Percentiles rank a stretch among this genome's conserved stretches.
phyloP scores from a whole-genome alignment of 2,329 filamentous ascomycete species.

The Beauveria sp. region DNA sequence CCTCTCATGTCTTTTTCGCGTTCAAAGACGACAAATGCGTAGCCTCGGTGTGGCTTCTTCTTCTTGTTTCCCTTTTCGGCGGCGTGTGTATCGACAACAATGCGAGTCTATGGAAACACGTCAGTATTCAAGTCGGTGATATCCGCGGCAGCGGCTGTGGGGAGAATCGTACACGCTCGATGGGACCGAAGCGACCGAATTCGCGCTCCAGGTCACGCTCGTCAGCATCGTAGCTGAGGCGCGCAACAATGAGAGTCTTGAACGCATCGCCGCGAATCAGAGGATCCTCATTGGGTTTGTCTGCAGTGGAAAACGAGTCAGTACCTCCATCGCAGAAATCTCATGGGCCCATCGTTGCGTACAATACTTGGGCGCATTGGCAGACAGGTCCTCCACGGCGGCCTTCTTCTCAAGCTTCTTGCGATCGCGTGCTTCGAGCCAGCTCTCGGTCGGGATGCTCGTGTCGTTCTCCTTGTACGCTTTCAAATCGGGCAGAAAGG shows the following conservation, averaged over 20 bases:
- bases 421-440: slow-evolving; percentile 80
- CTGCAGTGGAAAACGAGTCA: slow-evolving; percentile 35
- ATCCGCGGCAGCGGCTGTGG: background rate
- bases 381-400: slow-evolving; percentile 53
- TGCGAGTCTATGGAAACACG: slow-evolving; percentile 59
- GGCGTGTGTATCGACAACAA: slow-evolving; percentile 69
- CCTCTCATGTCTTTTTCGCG: slow-evolving; percentile 99
- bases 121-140: background rate
- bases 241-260: slow-evolving; percentile 87
- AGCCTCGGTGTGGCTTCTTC: slow-evolving; percentile 77
- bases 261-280: slow-evolving; percentile 91
- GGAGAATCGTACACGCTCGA: slow-evolving; percentile 67
- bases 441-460: slow-evolving; percentile 82
- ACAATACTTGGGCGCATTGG: slow-evolving; percentile 61
- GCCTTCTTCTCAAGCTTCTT: slow-evolving; percentile 73
- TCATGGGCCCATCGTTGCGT: background rate
- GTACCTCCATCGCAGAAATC: slow-evolving; percentile 10
- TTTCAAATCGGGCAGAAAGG: slow-evolving; percentile 64
- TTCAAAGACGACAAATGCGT: slow-evolving; percentile 95
- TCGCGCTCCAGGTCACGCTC: slow-evolving; percentile 87
- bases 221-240: slow-evolving; percentile 81
- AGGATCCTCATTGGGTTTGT: slow-evolving; percentile 74
- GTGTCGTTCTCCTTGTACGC: slow-evolving; percentile 71
- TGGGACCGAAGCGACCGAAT: slow-evolving; percentile 87
- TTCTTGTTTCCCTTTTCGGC: slow-evolving; percentile 65